phyloP scores from a whole-genome alignment of 176 grass and related monocot genomes.

The Eleusine indica region DNA sequence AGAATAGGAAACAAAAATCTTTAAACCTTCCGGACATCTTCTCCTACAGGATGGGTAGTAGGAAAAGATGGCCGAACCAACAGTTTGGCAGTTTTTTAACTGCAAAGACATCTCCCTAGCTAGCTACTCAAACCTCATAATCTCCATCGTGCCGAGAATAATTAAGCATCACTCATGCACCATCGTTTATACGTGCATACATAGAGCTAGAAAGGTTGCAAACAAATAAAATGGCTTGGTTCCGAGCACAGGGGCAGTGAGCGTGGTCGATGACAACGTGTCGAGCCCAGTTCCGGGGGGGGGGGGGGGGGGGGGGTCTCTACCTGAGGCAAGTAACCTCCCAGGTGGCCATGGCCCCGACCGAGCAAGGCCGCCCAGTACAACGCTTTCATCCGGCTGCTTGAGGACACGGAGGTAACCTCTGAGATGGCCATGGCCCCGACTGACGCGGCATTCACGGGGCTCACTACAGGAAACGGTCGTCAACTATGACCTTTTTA shows the following conservation, averaged over 20 bases:
- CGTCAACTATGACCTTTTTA: no score
- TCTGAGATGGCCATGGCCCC: constrained; percentile 52
- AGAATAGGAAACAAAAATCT: constrained; percentile 18
- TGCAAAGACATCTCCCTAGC: not conserved
- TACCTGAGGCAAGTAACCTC: no score
- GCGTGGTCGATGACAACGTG: not conserved
- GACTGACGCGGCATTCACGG: constrained; percentile 25
- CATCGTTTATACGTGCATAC: no score
- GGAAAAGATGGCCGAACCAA: constrained; percentile 30
- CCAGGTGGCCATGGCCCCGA: no score
- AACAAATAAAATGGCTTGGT: no score
- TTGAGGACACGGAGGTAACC: constrained; percentile 61
- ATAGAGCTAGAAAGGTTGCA: no score
- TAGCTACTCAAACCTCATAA: no score
- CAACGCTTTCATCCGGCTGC: constrained; percentile 54
- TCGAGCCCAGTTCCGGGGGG: constrained; percentile 9
- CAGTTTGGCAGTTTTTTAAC: constrained; percentile 32
- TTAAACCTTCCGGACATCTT: not conserved
- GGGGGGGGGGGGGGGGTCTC: no score
- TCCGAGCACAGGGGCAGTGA: not conserved
- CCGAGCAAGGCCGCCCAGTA: constrained; percentile 39
- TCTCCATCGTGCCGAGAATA: no score
- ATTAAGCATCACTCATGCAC: no score
- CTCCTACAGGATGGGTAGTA: not conserved
- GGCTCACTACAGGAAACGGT: constrained; percentile 5